Percentiles rank a stretch among this genome's conserved stretches.
These are phyloP conservation scores for Pythium coloratum DNA, from an alignment of 352 stramenopile species.

Conservation along the genomic window DNA sequence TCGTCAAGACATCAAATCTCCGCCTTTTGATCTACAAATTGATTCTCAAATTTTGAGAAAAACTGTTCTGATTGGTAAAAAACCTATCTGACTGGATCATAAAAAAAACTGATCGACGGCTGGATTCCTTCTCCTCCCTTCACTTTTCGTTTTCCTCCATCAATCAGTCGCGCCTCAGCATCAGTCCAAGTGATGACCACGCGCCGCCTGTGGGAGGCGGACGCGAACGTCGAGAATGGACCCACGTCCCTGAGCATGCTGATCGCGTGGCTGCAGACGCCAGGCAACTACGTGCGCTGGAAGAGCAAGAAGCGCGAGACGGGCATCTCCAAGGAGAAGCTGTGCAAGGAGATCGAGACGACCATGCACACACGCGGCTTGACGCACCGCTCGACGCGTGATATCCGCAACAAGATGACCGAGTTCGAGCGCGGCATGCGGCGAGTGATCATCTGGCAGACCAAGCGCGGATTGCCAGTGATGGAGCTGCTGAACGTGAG, in stretches of 20 bases:
- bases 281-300: not conserved
- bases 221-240: not conserved
- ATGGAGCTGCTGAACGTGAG: not conserved
- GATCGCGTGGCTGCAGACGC: not conserved
- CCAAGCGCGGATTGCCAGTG: not conserved
- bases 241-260: not conserved
- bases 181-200: not conserved
- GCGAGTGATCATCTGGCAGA: slow-evolving; percentile 13
- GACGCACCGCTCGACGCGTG: slow-evolving; percentile 7
- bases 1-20: not conserved
- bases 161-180: not conserved
- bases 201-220: not conserved
- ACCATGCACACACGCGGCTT: slow-evolving; percentile 13
- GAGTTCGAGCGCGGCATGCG: slow-evolving; percentile 18
- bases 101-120: not conserved
- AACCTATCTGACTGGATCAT: not conserved
- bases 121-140: not conserved
- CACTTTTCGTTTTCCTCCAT: not conserved
- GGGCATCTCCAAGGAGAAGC: slow-evolving; percentile 7
- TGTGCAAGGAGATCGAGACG: slow-evolving; percentile 16
- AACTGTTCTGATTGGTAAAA: not conserved
- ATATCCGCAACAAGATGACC: slow-evolving; percentile 24
- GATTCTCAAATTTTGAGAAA: not conserved
- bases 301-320: slow-evolving; percentile 5
- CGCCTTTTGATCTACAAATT: not conserved